Conservation (phyloP, 139 green algal species). For the Yamagishiella unicocca region DNA sequence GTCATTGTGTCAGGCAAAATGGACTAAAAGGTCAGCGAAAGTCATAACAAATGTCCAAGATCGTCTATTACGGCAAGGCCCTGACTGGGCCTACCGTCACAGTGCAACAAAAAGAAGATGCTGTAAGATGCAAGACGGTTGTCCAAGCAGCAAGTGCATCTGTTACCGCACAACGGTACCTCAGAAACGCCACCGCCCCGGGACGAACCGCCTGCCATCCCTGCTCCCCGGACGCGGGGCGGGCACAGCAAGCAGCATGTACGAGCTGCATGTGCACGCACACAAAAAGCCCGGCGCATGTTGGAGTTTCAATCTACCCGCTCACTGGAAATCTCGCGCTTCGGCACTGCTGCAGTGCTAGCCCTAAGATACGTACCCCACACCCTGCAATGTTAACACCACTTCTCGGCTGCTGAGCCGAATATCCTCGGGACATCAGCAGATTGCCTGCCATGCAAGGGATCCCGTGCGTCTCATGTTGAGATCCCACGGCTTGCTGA, state of each 20-base stretch:
- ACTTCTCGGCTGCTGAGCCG: no score
- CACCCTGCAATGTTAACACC: no score
- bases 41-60: neutral
- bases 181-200: neutral
- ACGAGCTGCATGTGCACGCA: no score
- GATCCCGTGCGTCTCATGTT: no score
- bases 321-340: neutral
- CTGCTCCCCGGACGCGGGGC: neutral
- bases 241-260: neutral
- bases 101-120: slow-evolving; percentile 3
- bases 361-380: no score
- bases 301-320: neutral
- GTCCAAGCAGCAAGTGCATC: neutral
- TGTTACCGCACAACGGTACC: neutral
- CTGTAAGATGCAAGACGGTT: neutral
- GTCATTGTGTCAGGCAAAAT: no score
- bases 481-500: no score
- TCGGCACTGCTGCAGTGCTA: slow-evolving; percentile 9
- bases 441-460: no score
- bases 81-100: neutral
- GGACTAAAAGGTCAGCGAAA: neutral
- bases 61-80: neutral
- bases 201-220: neutral
- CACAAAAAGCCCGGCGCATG: neutral
- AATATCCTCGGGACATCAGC: no score